Conservation (phyloP, 768 basidiomycete genomes). For the Asterophora lycoperdoides region DNA sequence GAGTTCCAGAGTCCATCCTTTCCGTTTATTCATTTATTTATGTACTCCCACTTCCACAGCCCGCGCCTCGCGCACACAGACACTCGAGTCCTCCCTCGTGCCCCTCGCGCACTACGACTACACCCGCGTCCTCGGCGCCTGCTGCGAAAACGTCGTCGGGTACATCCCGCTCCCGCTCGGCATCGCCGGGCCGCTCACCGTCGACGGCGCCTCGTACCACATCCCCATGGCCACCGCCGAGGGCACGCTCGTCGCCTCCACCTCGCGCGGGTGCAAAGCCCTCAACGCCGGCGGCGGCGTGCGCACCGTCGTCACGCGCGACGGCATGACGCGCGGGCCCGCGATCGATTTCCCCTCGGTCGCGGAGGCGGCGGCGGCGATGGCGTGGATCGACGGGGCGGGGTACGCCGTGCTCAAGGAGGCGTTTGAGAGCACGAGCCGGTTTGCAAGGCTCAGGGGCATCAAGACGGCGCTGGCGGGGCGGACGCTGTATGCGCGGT, state of each 20-base stretch:
- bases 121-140: constrained; percentile 88
- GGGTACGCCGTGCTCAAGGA: constrained; percentile 72
- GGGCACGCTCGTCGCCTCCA: constrained; percentile 95
- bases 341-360: constrained; percentile 92
- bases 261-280: constrained; percentile 96
- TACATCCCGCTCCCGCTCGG: constrained; percentile 96
- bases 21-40: not conserved
- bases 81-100: constrained; percentile 77
- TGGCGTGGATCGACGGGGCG: constrained; percentile 82
- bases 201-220: constrained; percentile 80
- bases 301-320: constrained; percentile 84
- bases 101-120: constrained; percentile 90
- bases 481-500: constrained; percentile 87
- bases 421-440: constrained; percentile 91
- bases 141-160: constrained; percentile 98
- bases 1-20: constrained; percentile 32
- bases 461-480: constrained; percentile 92
- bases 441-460: constrained; percentile 83
- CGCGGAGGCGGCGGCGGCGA: constrained; percentile 74
- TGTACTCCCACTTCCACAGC: constrained; percentile 41
- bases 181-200: constrained; percentile 89
- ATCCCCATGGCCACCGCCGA: constrained; percentile 99
- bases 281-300: constrained; percentile 96
- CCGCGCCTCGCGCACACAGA: constrained; percentile 78
- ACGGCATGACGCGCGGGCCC: constrained; percentile 99